Evolutionary conservation across 1,139 yeast genomes (phyloP).

Genomic region (Pneumocystis wakefieldiae): DNA sequence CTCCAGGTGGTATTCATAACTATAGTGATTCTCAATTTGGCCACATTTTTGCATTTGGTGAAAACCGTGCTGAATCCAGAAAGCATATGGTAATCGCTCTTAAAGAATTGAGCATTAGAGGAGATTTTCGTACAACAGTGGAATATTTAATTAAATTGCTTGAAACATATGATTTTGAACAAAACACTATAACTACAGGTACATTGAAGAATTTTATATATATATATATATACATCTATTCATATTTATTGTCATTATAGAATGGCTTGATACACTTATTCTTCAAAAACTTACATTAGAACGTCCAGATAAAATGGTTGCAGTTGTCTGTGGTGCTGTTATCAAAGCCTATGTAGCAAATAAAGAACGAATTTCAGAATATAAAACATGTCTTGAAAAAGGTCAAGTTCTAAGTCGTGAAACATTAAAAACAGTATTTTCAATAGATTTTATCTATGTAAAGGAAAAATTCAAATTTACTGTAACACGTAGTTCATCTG

Average conservation of each 20-base stretch:
- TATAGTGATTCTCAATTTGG: slow-evolving; percentile 97
- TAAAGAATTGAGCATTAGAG: slow-evolving; percentile 89
- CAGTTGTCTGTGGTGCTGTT: slow-evolving; percentile 94
- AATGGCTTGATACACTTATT: slow-evolving; percentile 90
- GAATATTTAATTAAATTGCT: slow-evolving; percentile 87
- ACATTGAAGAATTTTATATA: background rate
- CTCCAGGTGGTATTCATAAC: slow-evolving; percentile 92
- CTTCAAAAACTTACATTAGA: slow-evolving; percentile 87
- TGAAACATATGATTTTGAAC: slow-evolving; percentile 93
- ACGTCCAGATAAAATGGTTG: slow-evolving; percentile 80
- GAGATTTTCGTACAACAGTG: slow-evolving; percentile 95
- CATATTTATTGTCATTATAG: background rate
- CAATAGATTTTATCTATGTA: slow-evolving; percentile 88
- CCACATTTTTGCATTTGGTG: slow-evolving; percentile 96
- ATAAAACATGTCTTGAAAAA: slow-evolving; percentile 60
- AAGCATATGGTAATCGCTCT: slow-evolving; percentile 97
- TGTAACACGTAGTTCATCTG: slow-evolving; percentile 79
- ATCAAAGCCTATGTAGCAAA: slow-evolving; percentile 79
- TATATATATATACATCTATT: background rate
- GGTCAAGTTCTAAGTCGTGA: slow-evolving; percentile 88
- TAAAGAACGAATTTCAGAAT: slow-evolving; percentile 55
- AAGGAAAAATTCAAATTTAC: slow-evolving; percentile 87
- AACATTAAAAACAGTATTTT: slow-evolving; percentile 69
- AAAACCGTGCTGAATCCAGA: slow-evolving; percentile 92
- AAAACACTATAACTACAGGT: slow-evolving; percentile 91